Conservation (phyloP, 2,329 filamentous ascomycete genomes). For the Penicillium palitans region DNA sequence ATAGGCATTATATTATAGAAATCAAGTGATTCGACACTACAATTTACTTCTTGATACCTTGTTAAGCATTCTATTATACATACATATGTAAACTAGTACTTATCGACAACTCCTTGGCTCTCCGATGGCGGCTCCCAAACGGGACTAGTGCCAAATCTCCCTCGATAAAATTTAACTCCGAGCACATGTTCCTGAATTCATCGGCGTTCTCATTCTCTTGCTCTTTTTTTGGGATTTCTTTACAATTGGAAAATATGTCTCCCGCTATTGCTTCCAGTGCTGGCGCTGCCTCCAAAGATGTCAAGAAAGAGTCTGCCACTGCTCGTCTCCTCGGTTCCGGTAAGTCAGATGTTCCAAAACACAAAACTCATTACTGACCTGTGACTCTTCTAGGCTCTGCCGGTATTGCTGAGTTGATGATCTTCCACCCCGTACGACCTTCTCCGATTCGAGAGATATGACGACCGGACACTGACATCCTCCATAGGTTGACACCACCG, state of each 20-base stretch:
- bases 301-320: conserved; percentile 83
- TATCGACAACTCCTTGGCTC: conserved; percentile 4
- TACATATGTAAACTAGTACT: no score
- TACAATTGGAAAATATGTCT: conserved; percentile 52
- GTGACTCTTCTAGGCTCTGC: conserved; percentile 66
- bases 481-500: conserved; percentile 86
- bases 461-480: conserved; percentile 23
- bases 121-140: conserved; percentile 27
- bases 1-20: not conserved
- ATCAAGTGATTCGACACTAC: not conserved
- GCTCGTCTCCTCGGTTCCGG: conserved; percentile 91
- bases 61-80: no score
- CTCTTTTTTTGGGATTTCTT: conserved; percentile 3
- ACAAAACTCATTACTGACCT: conserved; percentile 12
- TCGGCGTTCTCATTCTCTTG: conserved; percentile 16
- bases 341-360: conserved; percentile 44
- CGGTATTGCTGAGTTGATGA: conserved; percentile 86
- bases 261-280: conserved; percentile 47
- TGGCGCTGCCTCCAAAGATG: conserved; percentile 57
- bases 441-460: not conserved
- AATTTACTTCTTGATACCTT: not conserved
- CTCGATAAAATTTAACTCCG: conserved; percentile 27
- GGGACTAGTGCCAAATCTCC: conserved; percentile 24
- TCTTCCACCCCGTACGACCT: conserved; percentile 79
- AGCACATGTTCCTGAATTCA: conserved; percentile 21